Evolutionary conservation across 108 stramenopile genomes (phyloP).

Genomic region (Skeletonema marinoi): DNA sequence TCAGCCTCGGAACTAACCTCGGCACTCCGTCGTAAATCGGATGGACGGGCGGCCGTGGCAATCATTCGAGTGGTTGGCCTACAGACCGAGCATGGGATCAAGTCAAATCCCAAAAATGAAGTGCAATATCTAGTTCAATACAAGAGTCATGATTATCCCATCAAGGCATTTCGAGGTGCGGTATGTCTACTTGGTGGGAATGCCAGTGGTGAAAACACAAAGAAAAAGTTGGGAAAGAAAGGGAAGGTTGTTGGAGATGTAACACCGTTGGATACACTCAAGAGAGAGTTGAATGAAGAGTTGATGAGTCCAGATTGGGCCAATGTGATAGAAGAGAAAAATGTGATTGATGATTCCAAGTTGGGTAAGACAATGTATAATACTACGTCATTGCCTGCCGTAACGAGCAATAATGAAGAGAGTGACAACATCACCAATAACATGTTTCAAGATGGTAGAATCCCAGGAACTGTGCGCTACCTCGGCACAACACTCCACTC

Average conservation of each 20-base stretch:
- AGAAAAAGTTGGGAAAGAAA: constrained; percentile 11
- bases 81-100: background rate
- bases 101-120: background rate
- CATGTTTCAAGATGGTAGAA: background rate
- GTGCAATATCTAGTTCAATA: constrained; percentile 44
- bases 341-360: constrained; percentile 21
- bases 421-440: background rate
- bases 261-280: constrained; percentile 37
- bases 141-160: constrained; percentile 55
- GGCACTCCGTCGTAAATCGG: constrained; percentile 16
- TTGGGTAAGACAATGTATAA: constrained; percentile 2
- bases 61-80: constrained; percentile 34
- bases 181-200: constrained; percentile 45
- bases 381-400: background rate
- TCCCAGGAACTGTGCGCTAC: constrained; percentile 30
- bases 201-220: constrained; percentile 21
- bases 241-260: background rate
- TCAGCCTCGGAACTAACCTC: constrained; percentile 24
- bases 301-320: constrained; percentile 29
- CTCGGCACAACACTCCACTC: constrained; percentile 36
- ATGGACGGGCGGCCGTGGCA: constrained; percentile 51
- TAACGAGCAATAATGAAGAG: background rate
- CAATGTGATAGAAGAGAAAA: constrained; percentile 9
- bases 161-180: constrained; percentile 35
- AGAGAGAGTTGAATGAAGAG: constrained; percentile 45